Base-by-base conservation (phyloP, 192 early-diverging fungal species). In the Backusella australiensis region DNA sequence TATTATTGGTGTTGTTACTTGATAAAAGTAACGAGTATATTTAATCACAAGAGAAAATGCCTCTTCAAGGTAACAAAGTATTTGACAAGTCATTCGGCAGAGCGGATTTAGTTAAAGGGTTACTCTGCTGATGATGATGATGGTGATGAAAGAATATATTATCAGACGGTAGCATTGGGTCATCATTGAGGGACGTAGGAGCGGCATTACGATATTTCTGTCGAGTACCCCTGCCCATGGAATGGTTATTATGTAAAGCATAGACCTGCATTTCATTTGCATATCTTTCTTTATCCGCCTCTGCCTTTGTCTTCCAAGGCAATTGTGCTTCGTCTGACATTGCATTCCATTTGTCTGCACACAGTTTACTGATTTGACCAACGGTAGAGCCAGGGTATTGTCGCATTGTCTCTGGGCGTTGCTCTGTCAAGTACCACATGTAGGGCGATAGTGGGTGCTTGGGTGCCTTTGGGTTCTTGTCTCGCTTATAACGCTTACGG, bases 381-480 rank as follows among this genome's bases (percentile, higher is more conserved):
- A 92, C 87, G 34, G 86, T 89, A 68, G 84, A 86, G 12, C 89
- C 90, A 23, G 90, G 84, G 65, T 86, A 84, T 63, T 90, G 83
- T 52, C 82, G 83, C 53, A 89, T 83, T 29, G 87, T 84, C n/a
- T 82, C 79, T 7, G 89, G 88, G 14, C 92, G 81, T 38, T 88
- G 86, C 6, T 89, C 87, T 19, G 82, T 86, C 69, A 93, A 69
- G 66, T 87, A 93, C 75, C 85, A 91, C 46, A 93, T 79, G 73
- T 91, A 93, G 19, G 89, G 90, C 1, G 89, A 91, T 79, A 91
- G 86, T 52, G 92, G 92, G 73, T 93, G 92, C 71, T 92, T 92
- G 42, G 92, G 92, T 21, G 87, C 86, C 65, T 81, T 71, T 0
- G 87, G 86, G 46, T 89, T 86, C 70, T 89, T 88, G 67, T 84